Percentiles rank a stretch among this genome's conserved stretches.
Evolutionary conservation across 1,284 basidiomycete genomes (phyloP).

Genomic region (Bondarzewia mesenterica): DNA sequence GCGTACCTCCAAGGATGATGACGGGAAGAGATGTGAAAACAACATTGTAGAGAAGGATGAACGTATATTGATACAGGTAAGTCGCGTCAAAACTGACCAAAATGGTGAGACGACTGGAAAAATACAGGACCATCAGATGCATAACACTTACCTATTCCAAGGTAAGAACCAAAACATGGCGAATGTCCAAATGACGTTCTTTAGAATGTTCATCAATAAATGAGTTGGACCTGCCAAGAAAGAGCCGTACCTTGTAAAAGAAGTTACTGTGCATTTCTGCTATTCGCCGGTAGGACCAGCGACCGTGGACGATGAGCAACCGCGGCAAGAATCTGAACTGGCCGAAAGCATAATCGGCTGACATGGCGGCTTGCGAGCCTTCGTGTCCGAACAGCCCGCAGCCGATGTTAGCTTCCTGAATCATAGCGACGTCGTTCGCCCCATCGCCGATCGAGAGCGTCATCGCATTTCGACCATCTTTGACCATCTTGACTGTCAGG

Average conservation of each 20-base stretch:
- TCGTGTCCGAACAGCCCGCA: constrained; percentile 93
- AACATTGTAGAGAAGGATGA: constrained; percentile 86
- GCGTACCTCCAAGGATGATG: constrained; percentile 78
- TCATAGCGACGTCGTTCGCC: constrained; percentile 95
- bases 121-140: neutral
- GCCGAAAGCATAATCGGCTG: constrained; percentile 96
- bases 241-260: constrained; percentile 93
- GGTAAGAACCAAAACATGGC: constrained; percentile 93
- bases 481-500: constrained; percentile 90
- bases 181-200: constrained; percentile 90
- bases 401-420: constrained; percentile 96
- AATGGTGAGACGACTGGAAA: constrained; percentile 10
- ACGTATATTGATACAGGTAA: constrained; percentile 94
- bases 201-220: no score
- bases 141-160: constrained; percentile 66
- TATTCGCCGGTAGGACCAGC: constrained; percentile 93
- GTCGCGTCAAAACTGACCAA: constrained; percentile 81
- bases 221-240: no score
- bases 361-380: constrained; percentile 98
- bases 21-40: constrained; percentile 93
- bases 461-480: constrained; percentile 94
- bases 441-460: constrained; percentile 96
- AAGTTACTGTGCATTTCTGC: constrained; percentile 98
- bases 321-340: constrained; percentile 95
- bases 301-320: constrained; percentile 88